Evolutionary conservation across 2,329 filamentous ascomycete genomes (phyloP).

Genomic region (Teratosphaeria zuluensis): DNA sequence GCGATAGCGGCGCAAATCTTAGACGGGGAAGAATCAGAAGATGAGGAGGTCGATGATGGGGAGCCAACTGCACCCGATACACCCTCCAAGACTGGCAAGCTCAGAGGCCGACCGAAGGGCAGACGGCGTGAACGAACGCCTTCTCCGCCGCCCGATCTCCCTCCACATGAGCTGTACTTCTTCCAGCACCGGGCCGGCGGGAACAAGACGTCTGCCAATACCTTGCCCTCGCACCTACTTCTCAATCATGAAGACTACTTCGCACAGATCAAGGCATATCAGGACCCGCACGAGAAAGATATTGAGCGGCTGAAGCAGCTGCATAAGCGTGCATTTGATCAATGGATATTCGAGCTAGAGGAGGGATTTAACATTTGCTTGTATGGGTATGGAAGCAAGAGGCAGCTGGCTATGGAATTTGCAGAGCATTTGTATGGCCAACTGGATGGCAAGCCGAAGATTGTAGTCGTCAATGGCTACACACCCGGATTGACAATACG

Average conservation of each 20-base stretch:
- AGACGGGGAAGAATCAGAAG: conserved; percentile 41
- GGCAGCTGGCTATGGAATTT: conserved; percentile 62
- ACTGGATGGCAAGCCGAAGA: conserved; percentile 36
- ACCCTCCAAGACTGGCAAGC: conserved; percentile 36
- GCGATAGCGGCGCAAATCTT: conserved; percentile 61
- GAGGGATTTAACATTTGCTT: conserved; percentile 83
- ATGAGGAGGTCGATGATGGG: conserved; percentile 31
- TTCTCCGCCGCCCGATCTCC: conserved; percentile 70
- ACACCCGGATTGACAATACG: conserved; percentile 54
- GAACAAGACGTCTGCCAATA: conserved; percentile 79
- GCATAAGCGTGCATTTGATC: conserved; percentile 72
- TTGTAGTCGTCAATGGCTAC: conserved; percentile 85
- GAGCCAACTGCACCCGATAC: conserved; percentile 32
- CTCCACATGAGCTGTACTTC: conserved; percentile 86
- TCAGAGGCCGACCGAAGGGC: conserved; percentile 45
- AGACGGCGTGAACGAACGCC: conserved; percentile 53
- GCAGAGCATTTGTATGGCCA: conserved; percentile 57
- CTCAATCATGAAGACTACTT: conserved; percentile 93
- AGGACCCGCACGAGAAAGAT: conserved; percentile 61
- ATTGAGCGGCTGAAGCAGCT: conserved; percentile 62
- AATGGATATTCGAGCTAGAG: conserved; percentile 85
- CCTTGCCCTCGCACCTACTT: conserved; percentile 60
- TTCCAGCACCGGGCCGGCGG: conserved; percentile 78
- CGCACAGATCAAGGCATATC: conserved; percentile 50
- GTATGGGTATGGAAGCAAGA: conserved; percentile 89